A percentile compares a stretch with the other conserved stretches of the same genome.
Conservation (phyloP, 2,329 filamentous ascomycete species). For the Aureobasidium melanogenum region DNA sequence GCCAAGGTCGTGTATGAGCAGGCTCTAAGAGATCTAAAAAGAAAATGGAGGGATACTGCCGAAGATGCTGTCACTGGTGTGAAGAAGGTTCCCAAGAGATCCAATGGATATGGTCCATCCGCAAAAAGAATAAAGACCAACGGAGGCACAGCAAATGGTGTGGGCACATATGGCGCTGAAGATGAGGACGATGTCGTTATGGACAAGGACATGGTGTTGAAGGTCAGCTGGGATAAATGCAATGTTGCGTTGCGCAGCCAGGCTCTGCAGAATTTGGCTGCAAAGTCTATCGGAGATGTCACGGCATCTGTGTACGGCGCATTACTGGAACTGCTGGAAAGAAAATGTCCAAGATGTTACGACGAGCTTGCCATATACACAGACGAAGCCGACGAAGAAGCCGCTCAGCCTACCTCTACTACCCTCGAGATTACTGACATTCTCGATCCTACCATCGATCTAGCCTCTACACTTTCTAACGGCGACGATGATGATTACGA, state of each 20-base stretch:
- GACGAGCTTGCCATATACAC: slow-evolving; percentile 37
- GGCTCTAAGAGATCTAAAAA: slow-evolving; percentile 50
- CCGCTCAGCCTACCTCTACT: slow-evolving; percentile 28
- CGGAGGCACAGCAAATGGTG: slow-evolving; percentile 23
- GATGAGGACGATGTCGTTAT: slow-evolving; percentile 23
- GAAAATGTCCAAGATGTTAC: slow-evolving; percentile 59
- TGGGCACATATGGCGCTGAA: slow-evolving; percentile 16
- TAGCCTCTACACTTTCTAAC: slow-evolving; percentile 23
- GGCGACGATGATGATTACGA: slow-evolving; percentile 14
- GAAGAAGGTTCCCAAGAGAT: slow-evolving; percentile 14
- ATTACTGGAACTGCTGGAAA: slow-evolving; percentile 62
- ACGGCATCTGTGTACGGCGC: slow-evolving; percentile 72
- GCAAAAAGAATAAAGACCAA: slow-evolving; percentile 27
- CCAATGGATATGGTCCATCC: slow-evolving; percentile 16
- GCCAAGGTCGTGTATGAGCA: slow-evolving; percentile 54
- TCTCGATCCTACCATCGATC: slow-evolving; percentile 32
- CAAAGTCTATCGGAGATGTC: slow-evolving; percentile 59
- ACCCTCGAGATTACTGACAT: slow-evolving; percentile 33
- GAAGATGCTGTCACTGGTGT: slow-evolving; percentile 24
- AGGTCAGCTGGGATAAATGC: slow-evolving; percentile 79
- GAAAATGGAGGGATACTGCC: slow-evolving; percentile 37
- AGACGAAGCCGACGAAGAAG: slow-evolving; percentile 37
- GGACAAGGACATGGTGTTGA: slow-evolving; percentile 57
- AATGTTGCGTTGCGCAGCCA: slow-evolving; percentile 73
- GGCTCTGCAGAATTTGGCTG: slow-evolving; percentile 63